phyloP scores from a whole-genome alignment of 148 eudicot genomes.

The Camellia lanceoleosa region DNA sequence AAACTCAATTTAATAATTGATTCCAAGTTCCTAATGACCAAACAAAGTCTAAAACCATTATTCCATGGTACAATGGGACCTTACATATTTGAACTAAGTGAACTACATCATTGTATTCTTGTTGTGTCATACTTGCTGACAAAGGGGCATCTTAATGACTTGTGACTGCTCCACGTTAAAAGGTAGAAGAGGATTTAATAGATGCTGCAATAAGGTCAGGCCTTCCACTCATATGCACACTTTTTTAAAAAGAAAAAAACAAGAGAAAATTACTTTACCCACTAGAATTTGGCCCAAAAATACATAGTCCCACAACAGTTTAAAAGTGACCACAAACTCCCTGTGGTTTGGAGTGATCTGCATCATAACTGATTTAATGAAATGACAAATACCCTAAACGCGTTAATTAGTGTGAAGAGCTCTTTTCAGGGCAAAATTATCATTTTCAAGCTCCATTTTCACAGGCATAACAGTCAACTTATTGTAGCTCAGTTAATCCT shows the following conservation, averaged over 20 bases:
- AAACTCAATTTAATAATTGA: background rate
- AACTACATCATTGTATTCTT: background rate
- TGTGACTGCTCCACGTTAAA: background rate
- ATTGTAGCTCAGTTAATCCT: too few species aligned
- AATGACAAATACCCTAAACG: too few species aligned
- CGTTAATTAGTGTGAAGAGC: too few species aligned
- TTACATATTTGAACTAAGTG: background rate
- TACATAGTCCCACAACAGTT: too few species aligned
- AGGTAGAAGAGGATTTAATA: background rate
- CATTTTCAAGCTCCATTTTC: too few species aligned
- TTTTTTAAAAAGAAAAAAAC: background rate
- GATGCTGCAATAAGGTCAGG: constrained; percentile 2
- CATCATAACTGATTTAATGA: too few species aligned
- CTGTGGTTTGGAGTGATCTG: too few species aligned
- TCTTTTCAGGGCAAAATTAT: too few species aligned
- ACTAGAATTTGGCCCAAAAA: too few species aligned
- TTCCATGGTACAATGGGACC: background rate
- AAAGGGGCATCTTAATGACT: background rate
- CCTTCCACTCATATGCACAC: background rate
- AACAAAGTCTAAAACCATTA: background rate
- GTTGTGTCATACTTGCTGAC: background rate
- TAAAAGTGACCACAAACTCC: too few species aligned
- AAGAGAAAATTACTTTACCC: too few species aligned
- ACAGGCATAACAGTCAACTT: too few species aligned
- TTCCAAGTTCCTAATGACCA: background rate